Percentiles rank a stretch among this genome's conserved stretches.
Evolutionary conservation across 352 stramenopile species (phyloP).

Genomic region (Globisporangium barbulae): DNA sequence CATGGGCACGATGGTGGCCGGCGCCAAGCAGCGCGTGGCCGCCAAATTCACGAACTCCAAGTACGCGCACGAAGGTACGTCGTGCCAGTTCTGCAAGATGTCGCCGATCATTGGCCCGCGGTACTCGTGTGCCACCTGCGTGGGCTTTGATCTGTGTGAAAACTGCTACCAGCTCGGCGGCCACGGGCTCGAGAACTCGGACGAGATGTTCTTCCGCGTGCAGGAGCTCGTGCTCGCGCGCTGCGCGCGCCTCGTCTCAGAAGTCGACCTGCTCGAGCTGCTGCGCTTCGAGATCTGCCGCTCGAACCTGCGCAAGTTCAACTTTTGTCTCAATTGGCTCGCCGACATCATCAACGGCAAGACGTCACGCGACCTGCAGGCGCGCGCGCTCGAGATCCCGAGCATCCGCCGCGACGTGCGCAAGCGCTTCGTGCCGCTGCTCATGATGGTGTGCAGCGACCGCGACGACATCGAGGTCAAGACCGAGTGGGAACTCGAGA

Average conservation of each 20-base stretch:
- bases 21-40: constrained; percentile 64
- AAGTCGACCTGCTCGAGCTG: constrained; percentile 74
- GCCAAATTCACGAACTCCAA: constrained; percentile 69
- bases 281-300: constrained; percentile 86
- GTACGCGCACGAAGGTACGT: constrained; percentile 68
- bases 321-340: constrained; percentile 81
- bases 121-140: constrained; percentile 72
- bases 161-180: constrained; percentile 81
- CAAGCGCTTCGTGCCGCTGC: constrained; percentile 76
- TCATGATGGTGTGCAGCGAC: constrained; percentile 74
- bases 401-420: constrained; percentile 73
- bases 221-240: constrained; percentile 72
- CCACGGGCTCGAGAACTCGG: constrained; percentile 80
- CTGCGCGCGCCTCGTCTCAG: constrained; percentile 53
- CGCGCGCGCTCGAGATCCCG: constrained; percentile 73
- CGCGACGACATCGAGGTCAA: constrained; percentile 83
- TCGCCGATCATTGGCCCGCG: constrained; percentile 71
- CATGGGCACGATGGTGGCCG: constrained; percentile 65
- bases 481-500: constrained; percentile 83
- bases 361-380: constrained; percentile 66
- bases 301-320: constrained; percentile 85
- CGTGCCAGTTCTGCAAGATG: constrained; percentile 79
- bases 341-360: constrained; percentile 82
- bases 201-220: constrained; percentile 82
- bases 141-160: constrained; percentile 81